Conservation (phyloP, 768 basidiomycete genomes). For the Daedaleopsis sinensis region DNA sequence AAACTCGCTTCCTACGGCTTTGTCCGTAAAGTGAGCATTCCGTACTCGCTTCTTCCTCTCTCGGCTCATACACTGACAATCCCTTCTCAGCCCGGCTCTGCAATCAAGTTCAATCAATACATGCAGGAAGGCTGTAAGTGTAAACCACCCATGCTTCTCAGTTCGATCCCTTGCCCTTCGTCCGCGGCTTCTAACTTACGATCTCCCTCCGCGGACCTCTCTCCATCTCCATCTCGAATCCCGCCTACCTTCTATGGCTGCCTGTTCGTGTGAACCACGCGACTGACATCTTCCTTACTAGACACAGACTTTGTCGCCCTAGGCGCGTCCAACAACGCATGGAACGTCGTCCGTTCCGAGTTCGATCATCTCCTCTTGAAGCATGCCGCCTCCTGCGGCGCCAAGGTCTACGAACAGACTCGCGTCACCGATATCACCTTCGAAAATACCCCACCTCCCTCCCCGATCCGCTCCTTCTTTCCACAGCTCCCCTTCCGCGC, state of each 20-base stretch:
- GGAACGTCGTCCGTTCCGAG: constrained; percentile 68
- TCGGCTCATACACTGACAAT: not conserved
- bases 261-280: not conserved
- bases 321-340: constrained; percentile 51
- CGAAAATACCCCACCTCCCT: constrained; percentile 24
- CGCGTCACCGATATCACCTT: constrained; percentile 51
- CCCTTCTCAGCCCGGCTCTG: constrained; percentile 53
- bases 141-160: not conserved
- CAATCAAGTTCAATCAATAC: constrained; percentile 58
- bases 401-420: constrained; percentile 49
- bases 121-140: constrained; percentile 61
- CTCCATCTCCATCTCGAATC: not conserved
- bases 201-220: not conserved
- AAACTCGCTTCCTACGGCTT: constrained; percentile 49
- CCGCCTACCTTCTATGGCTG: not conserved
- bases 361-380: constrained; percentile 60
- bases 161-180: not conserved
- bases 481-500: not conserved
- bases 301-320: constrained; percentile 61
- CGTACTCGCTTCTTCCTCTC: not conserved
- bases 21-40: constrained; percentile 45
- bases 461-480: not conserved
- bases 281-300: constrained; percentile 24
- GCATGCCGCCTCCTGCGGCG: constrained; percentile 53
- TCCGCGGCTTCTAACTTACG: not conserved